These are phyloP conservation scores for Biscutella auriculata DNA, from an alignment of 441 rosid genomes.

Conservation along the genomic window DNA sequence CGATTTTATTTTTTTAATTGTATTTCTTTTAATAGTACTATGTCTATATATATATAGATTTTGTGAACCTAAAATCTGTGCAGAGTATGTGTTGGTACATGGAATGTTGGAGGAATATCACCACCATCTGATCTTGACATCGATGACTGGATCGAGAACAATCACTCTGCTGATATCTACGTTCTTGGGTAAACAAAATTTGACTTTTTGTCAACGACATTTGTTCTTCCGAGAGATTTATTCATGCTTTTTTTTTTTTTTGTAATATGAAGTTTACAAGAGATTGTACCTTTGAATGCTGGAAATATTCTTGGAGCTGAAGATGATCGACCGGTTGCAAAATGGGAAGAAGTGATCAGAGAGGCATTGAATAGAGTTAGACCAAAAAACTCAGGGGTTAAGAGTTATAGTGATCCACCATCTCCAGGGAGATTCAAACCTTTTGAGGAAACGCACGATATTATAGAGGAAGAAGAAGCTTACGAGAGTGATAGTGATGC, in stretches of 20 bases:
- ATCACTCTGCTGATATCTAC: slow-evolving; percentile 85
- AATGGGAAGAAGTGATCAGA: slow-evolving; percentile 80
- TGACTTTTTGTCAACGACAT: slow-evolving; percentile 7
- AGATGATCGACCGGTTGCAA: slow-evolving; percentile 62
- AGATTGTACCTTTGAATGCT: slow-evolving; percentile 87
- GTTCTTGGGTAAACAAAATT: slow-evolving; percentile 58
- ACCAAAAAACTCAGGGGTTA: slow-evolving; percentile 35
- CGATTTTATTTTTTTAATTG: neutral
- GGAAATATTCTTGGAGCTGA: slow-evolving; percentile 90
- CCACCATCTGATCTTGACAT: slow-evolving; percentile 83
- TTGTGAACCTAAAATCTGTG: neutral
- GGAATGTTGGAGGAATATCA: slow-evolving; percentile 87
- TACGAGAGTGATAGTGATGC: slow-evolving; percentile 65
- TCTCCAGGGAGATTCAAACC: slow-evolving; percentile 83
- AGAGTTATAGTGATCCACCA: slow-evolving; percentile 83
- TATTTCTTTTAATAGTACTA: neutral
- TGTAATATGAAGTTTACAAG: slow-evolving; percentile 55
- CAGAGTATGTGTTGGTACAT: slow-evolving; percentile 72
- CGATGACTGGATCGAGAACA: slow-evolving; percentile 71
- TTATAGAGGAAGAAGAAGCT: slow-evolving; percentile 55
- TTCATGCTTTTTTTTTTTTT: neutral
- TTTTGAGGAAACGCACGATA: slow-evolving; percentile 44
- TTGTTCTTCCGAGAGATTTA: neutral
- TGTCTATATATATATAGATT: neutral
- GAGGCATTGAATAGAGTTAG: slow-evolving; percentile 49